Percentiles rank a stretch among this genome's conserved stretches.
These are phyloP conservation scores for Neospermospora avenae DNA, from an alignment of 2,329 filamentous ascomycete species.

Conservation along the genomic window DNA sequence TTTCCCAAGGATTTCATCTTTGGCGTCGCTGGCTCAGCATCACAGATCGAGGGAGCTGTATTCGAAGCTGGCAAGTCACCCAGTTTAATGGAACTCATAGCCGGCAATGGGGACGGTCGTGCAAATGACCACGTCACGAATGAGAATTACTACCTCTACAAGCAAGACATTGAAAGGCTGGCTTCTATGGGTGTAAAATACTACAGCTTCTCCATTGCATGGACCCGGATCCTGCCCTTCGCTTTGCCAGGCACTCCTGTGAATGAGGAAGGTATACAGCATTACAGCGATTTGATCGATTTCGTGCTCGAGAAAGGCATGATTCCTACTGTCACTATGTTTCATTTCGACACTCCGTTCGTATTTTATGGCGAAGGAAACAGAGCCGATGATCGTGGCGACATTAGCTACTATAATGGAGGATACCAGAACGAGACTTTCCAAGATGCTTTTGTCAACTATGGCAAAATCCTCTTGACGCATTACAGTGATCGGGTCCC, in stretches of 20 bases:
- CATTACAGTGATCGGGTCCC: constrained; percentile 49
- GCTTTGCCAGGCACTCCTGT: constrained; percentile 46
- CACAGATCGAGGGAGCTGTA: constrained; percentile 44
- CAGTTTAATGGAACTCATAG: constrained; percentile 39
- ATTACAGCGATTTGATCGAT: constrained; percentile 52
- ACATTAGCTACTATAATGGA: constrained; percentile 33
- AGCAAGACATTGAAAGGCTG: constrained; percentile 51
- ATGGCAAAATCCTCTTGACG: constrained; percentile 48
- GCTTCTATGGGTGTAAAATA: constrained; percentile 50
- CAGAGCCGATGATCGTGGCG: constrained; percentile 5
- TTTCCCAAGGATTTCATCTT: constrained; percentile 46
- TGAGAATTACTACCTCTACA: constrained; percentile 53
- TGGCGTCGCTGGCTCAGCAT: constrained; percentile 46
- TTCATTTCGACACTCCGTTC: constrained; percentile 48
- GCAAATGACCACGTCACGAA: constrained; percentile 37
- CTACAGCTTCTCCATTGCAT: constrained; percentile 50
- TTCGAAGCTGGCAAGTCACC: constrained; percentile 41
- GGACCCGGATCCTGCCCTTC: constrained; percentile 51
- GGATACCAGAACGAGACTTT: constrained; percentile 40
- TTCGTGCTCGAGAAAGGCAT: constrained; percentile 48
- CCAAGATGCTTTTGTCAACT: constrained; percentile 48
- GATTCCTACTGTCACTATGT: constrained; percentile 44
- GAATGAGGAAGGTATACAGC: constrained; percentile 47
- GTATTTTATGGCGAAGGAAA: constrained; percentile 43
- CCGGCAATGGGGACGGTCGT: background rate